phyloP scores from a whole-genome alignment of 2,329 filamentous ascomycete genomes.

The Xenoacremonium recifei region DNA sequence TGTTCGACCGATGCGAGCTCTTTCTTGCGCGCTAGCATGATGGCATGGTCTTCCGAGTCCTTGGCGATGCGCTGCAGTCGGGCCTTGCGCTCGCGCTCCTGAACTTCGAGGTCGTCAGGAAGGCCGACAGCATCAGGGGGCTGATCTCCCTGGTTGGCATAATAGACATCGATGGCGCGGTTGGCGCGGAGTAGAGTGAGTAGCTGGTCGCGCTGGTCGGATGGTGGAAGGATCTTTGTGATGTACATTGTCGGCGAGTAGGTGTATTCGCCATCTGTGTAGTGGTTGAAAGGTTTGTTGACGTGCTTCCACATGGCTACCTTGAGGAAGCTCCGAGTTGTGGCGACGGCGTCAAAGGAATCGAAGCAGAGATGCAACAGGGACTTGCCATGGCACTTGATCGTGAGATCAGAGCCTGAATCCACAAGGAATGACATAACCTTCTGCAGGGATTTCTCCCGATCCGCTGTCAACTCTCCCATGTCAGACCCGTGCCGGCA shows the following conservation, averaged over 20 bases:
- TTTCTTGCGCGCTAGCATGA: constrained; percentile 46
- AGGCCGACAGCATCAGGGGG: constrained; percentile 53
- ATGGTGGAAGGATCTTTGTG: constrained; percentile 40
- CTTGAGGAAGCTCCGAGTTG: constrained; percentile 58
- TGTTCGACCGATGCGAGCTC: constrained; percentile 53
- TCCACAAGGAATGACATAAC: constrained; percentile 56
- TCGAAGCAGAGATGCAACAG: constrained; percentile 60
- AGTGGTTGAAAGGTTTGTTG: constrained; percentile 59
- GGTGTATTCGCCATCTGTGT: constrained; percentile 49
- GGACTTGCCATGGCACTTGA: constrained; percentile 57
- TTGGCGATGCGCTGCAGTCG: constrained; percentile 43
- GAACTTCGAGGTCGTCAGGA: constrained; percentile 46
- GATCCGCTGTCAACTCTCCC: constrained; percentile 42
- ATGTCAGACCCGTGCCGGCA: constrained; percentile 54
- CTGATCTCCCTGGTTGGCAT: constrained; percentile 52
- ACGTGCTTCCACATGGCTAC: constrained; percentile 64
- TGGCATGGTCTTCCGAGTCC: constrained; percentile 49
- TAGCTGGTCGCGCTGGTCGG: constrained; percentile 40
- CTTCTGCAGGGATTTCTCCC: constrained; percentile 55
- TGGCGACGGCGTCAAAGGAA: constrained; percentile 51
- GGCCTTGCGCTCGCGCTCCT: constrained; percentile 50
- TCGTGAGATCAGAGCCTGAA: constrained; percentile 53
- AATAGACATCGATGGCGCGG: constrained; percentile 53
- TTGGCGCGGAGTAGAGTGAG: constrained; percentile 50
- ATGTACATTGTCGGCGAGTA: constrained; percentile 68